Base-by-base conservation (phyloP, 116 monocot genomes). In the Zostera marina region DNA sequence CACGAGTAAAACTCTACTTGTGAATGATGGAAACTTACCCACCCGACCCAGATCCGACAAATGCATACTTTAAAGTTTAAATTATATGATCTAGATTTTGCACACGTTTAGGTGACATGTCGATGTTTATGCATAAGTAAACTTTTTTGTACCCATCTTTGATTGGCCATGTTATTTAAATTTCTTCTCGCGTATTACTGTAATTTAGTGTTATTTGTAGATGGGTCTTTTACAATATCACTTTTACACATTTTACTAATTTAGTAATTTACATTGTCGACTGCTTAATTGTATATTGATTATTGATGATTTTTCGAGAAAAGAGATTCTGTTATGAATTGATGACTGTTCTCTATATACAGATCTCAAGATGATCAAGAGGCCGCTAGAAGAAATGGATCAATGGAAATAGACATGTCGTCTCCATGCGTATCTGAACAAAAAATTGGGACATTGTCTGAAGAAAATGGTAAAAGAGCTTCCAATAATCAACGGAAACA, bases 321-420 rank as follows among this genome's bases (percentile, higher is more conserved):
- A 20, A 69, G 58, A 49, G 55, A 41, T 44, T 67, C 67, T 12
- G 77, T 32, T 32, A 32, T 32, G 32, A 2, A 32, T 32, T 32
- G 32, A 32, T 32, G 32, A 32, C 5, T 32, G 32, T 32, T 5
- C n/a, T 5, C 0, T 32, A 32, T 5, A 63, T 13, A 3, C 54
- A 41, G 80, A 81, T 42, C 68, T 70, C 23, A 81, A 87, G 77
- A 77, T 32, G 32, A 32, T 32, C 32, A 32, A 84, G 52, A 84
- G 84, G 63, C 60, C 77, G 16, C 74, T 72, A 21, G 74, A 65
- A 44, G 32, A 32, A 32, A 32, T 2, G 5, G 32, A 32, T 32
- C 32, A 32, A 56, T 44, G 2, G 75, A 75, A 20, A 39, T 14
- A 11, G 81, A 75, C 48, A 60, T 44, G 44, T 15, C 38, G 51